These are phyloP conservation scores for Suillus bovinus DNA, from an alignment of 768 basidiomycete species.

Conservation along the genomic window DNA sequence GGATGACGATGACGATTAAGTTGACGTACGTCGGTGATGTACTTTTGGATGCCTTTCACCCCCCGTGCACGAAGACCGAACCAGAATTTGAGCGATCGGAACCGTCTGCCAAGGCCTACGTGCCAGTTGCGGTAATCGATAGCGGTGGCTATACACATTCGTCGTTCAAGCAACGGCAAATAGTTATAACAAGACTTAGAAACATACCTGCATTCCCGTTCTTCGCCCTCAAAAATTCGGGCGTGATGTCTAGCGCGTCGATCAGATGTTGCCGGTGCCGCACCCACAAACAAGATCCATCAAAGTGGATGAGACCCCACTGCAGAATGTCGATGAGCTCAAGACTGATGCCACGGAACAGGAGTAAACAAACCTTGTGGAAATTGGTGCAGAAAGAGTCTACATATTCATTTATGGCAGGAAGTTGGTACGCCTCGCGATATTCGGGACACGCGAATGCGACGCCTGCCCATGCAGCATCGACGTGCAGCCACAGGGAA, in stretches of 20 bases:
- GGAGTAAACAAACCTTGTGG: constrained; percentile 63
- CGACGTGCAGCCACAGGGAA: constrained; percentile 82
- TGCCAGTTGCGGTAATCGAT: constrained; percentile 92
- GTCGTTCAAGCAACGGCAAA: no score
- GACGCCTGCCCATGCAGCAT: constrained; percentile 91
- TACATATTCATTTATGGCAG: constrained; percentile 73
- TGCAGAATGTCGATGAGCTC: constrained; percentile 23
- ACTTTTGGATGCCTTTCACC: constrained; percentile 71
- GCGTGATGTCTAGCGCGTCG: constrained; percentile 83
- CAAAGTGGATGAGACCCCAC: constrained; percentile 93
- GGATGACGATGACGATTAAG: neutral
- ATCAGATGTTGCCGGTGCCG: constrained; percentile 71
- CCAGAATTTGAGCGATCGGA: constrained; percentile 91
- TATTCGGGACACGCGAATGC: constrained; percentile 79
- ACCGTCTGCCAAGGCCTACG: constrained; percentile 81
- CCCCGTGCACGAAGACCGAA: constrained; percentile 88
- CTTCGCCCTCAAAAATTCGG: constrained; percentile 77
- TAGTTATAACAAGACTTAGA: no score
- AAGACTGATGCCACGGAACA: neutral
- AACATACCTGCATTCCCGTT: constrained; percentile 65
- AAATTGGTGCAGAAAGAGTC: constrained; percentile 88
- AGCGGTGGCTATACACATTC: constrained; percentile 54
- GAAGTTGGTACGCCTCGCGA: constrained; percentile 58
- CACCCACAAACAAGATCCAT: constrained; percentile 80
- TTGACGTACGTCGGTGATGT: constrained; percentile 63